These are phyloP conservation scores for Malus fusca DNA, from an alignment of 306 rosid species.

Conservation along the genomic window DNA sequence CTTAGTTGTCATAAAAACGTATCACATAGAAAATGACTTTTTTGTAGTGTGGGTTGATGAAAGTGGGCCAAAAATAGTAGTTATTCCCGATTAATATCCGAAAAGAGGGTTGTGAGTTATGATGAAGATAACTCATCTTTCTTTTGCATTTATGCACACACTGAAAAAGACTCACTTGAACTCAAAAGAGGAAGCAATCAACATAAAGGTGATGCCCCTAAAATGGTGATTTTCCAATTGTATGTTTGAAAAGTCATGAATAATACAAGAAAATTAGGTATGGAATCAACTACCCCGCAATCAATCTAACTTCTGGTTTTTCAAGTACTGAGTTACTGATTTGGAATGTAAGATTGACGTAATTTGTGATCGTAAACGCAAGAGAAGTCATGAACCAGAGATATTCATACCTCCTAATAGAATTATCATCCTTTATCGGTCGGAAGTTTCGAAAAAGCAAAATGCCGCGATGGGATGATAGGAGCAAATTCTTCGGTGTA, in stretches of 20 bases:
- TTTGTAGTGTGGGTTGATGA: background rate
- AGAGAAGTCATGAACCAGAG: too few relatives aligned
- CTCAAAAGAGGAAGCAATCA: background rate
- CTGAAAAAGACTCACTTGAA: background rate
- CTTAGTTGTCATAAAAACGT: background rate
- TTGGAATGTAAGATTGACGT: too few relatives aligned
- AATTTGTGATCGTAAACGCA: too few relatives aligned
- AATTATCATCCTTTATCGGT: background rate
- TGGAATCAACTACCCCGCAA: too few relatives aligned
- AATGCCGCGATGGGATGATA: background rate
- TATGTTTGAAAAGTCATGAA: background rate
- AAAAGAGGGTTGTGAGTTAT: background rate
- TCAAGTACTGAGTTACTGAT: too few relatives aligned
- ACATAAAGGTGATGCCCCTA: background rate
- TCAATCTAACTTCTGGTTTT: too few relatives aligned
- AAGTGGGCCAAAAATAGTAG: background rate
- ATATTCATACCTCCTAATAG: background rate
- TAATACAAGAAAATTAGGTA: too few relatives aligned
- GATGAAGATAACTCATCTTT: background rate
- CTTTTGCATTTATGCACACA: background rate
- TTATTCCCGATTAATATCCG: background rate
- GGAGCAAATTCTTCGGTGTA: too few relatives aligned
- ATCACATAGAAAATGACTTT: background rate
- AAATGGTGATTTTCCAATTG: background rate
- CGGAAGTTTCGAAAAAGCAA: conserved; percentile 4